Percentiles rank a stretch among this genome's conserved stretches.
These are phyloP conservation scores for Clathrus columnatus DNA, from an alignment of 768 basidiomycete species.

Conservation along the genomic window DNA sequence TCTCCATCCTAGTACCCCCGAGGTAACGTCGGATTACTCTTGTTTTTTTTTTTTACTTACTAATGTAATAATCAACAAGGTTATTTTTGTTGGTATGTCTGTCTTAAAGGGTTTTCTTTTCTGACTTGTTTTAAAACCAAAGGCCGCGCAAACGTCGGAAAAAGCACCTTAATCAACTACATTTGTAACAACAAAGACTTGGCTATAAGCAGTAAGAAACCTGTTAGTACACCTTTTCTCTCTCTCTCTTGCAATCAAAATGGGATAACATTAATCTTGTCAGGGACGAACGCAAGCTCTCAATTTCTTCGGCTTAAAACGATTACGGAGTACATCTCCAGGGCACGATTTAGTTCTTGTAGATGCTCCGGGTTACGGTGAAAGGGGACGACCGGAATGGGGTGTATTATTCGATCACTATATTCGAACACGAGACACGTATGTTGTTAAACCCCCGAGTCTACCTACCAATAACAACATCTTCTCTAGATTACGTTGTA, in stretches of 20 bases:
- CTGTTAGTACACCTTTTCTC: slow-evolving; percentile 35
- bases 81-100: slow-evolving; percentile 6
- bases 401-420: slow-evolving; percentile 62
- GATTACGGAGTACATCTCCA: slow-evolving; percentile 29
- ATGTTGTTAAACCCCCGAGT: slow-evolving; percentile 19
- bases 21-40: neutral
- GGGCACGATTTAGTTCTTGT: slow-evolving; percentile 46
- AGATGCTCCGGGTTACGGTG: slow-evolving; percentile 76
- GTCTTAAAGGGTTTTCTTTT: neutral
- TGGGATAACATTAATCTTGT: neutral
- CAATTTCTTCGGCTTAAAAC: slow-evolving; percentile 67
- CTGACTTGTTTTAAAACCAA: neutral
- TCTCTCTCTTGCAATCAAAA: neutral
- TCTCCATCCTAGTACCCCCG: neutral
- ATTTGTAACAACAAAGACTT: slow-evolving; percentile 50
- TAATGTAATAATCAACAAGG: neutral
- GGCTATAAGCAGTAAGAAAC: slow-evolving; percentile 58
- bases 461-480: neutral
- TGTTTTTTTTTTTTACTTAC: neutral
- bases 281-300: slow-evolving; percentile 67
- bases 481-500: slow-evolving; percentile 46
- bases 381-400: slow-evolving; percentile 68
- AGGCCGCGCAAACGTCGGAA: slow-evolving; percentile 76
- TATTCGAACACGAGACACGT: slow-evolving; percentile 52
- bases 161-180: slow-evolving; percentile 65